A percentile compares a stretch with the other conserved stretches of the same genome.
Conservation (phyloP, 2,329 filamentous ascomycete genomes). For the Xylariaceae sp. region DNA sequence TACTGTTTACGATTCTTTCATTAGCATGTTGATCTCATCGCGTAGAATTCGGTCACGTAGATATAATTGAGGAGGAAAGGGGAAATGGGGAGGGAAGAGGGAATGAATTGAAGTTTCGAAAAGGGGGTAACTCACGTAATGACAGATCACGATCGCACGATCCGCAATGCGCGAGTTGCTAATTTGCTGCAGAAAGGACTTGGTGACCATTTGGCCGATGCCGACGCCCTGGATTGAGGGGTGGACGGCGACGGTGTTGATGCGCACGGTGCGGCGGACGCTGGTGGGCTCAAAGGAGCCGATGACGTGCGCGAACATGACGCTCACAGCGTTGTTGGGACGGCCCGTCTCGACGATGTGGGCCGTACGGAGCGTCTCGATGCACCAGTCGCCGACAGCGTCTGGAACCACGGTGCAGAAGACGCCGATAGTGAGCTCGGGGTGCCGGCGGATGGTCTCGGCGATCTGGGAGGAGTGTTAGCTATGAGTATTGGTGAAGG, state of each 20-base stretch:
- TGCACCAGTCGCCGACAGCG: conserved; percentile 42
- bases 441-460: conserved; percentile 70
- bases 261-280: conserved; percentile 63
- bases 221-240: conserved; percentile 70
- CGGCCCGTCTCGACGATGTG: conserved; percentile 55
- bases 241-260: conserved; percentile 78
- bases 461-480: conserved; percentile 50
- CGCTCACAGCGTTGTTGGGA: conserved; percentile 48
- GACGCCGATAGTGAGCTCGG: conserved; percentile 72
- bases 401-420: conserved; percentile 61
- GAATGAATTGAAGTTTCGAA: not conserved
- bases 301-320: conserved; percentile 73
- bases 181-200: conserved; percentile 72
- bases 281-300: conserved; percentile 21
- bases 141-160: conserved; percentile 69
- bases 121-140: conserved; percentile 46
- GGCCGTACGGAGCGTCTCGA: conserved; percentile 51
- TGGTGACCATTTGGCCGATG: conserved; percentile 68
- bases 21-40: no score
- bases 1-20: conserved; percentile 38
- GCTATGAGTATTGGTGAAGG: not conserved
- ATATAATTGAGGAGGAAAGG: not conserved
- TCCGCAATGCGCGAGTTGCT: conserved; percentile 64
- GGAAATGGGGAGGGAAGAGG: no score
- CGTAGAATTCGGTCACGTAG: not conserved